Percentiles rank a stretch among this genome's conserved stretches.
Conservation (phyloP, 164 flowering plant species). For the Houttuynia cordata region DNA sequence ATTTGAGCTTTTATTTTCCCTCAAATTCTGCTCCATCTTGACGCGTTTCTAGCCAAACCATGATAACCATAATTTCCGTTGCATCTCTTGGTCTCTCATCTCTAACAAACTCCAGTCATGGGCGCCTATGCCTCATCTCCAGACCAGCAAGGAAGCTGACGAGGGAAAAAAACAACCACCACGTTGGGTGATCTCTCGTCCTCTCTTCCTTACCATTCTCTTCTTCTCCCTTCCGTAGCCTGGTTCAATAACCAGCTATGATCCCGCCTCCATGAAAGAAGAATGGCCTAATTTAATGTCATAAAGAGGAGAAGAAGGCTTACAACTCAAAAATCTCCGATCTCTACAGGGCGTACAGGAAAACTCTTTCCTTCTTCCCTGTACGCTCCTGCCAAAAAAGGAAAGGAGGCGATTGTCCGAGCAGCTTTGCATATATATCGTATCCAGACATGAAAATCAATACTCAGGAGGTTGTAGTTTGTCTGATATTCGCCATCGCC, state of each 20-base stretch:
- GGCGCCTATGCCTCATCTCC: neutral
- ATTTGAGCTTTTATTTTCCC: neutral
- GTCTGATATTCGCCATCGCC: constrained; percentile 10
- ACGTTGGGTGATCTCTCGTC: neutral
- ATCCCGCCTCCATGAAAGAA: constrained; percentile 1
- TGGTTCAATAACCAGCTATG: neutral
- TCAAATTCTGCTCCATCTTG: neutral
- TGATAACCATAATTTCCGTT: constrained; percentile 3
- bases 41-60: constrained; percentile 13
- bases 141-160: neutral
- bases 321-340: constrained; percentile 2
- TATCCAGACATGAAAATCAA: constrained; percentile 18
- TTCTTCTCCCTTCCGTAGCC: neutral
- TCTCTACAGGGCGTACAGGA: constrained; percentile 16
- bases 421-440: neutral
- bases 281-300: constrained; percentile 1
- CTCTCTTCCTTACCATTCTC: constrained; percentile 4
- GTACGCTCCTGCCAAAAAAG: constrained; percentile 1
- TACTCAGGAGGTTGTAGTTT: constrained; percentile 12
- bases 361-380: constrained; percentile 7
- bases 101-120: constrained; percentile 9
- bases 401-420: neutral
- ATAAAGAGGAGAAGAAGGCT: constrained; percentile 7
- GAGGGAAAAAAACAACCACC: neutral
- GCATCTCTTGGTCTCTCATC: constrained; percentile 12